A percentile compares a stretch with the other conserved stretches of the same genome.
Evolutionary conservation across 345 rosid genomes (phyloP).

Genomic region (Populus alba): DNA sequence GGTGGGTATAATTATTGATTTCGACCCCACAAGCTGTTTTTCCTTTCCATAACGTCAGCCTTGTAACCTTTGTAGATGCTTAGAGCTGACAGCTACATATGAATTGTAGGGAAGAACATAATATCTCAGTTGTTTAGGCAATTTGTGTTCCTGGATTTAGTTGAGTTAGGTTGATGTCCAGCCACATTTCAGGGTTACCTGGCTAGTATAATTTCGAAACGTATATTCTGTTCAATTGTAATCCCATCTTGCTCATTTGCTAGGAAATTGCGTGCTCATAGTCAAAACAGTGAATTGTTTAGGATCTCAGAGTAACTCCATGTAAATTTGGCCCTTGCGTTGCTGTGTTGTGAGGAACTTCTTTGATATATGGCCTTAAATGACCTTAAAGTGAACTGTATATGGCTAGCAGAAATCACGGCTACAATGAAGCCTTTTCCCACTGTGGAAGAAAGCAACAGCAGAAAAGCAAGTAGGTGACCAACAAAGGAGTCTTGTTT

Average conservation of each 20-base stretch:
- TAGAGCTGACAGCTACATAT: background rate
- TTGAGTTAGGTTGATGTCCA: conserved; percentile 4
- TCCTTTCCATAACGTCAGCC: background rate
- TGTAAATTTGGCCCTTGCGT: background rate
- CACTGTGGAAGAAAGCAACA: background rate
- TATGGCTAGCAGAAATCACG: background rate
- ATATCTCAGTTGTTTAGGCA: background rate
- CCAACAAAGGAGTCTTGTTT: background rate
- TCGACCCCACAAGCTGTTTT: background rate
- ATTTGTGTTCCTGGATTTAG: background rate
- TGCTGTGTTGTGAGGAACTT: background rate
- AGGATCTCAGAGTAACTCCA: background rate
- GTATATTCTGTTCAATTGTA: background rate
- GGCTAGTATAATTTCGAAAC: background rate
- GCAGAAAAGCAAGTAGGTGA: background rate
- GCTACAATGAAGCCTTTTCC: background rate
- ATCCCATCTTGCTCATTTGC: background rate
- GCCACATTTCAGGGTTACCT: too few relatives aligned
- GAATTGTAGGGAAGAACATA: background rate
- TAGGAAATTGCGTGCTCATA: background rate
- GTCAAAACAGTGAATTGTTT: background rate
- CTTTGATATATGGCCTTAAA: background rate
- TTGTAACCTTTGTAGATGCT: background rate
- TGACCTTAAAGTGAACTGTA: background rate
- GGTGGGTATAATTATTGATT: background rate